Evolutionary conservation across 495 filamentous ascomycete genomes (phyloP), one percentile per base, ranked within the genome.

Genomic region (Talaromyces trachyspermus): DNA sequence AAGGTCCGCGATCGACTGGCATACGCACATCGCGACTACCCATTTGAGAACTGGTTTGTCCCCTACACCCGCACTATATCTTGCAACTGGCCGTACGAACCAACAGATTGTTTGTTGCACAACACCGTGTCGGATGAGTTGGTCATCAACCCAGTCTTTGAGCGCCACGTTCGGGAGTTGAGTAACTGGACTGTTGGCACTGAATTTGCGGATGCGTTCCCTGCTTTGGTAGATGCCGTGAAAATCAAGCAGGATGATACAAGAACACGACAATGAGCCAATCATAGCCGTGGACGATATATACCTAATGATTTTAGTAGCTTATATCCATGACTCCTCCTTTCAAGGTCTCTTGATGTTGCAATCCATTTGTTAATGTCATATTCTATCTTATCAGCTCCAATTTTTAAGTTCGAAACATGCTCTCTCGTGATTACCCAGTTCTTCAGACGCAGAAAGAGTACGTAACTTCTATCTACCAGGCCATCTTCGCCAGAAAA

Each of bases 61-160:
- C 84, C 86, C 0, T 94, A 79, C 53, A 89, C 85, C 0, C 76
- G 75, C 4, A 88, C 81, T 0, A 40, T 94, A 27, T 76, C 66
- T 19, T 54, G 91, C 10, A 88, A 88, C 55, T 94, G 88, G 88
- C 80, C 80, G 0, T 86, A 89, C 60, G 81, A 88, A 46, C 71
- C 75, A 3, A 74, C 75, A 0, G 79, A 83, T 49, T 70, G 74
- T 38, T 62, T 88, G 26, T 54, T 85, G 29, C 68, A 68, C 14
- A 75, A 66, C 29, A 68, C 75, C 0, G 77, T 78, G 17, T 61
- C 60, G 6, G 76, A 77, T 1, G 81, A 85, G 50, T 58, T 85
- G 48, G 65, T 79, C 22, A 85, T 94, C 43, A 90, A 90, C 48
- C 85, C 86, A 0, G 84, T 82, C 0, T 94, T 90, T 62, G 85